Conservation (phyloP, 345 rosid genomes). For the Anastatica hierochuntica region DNA sequence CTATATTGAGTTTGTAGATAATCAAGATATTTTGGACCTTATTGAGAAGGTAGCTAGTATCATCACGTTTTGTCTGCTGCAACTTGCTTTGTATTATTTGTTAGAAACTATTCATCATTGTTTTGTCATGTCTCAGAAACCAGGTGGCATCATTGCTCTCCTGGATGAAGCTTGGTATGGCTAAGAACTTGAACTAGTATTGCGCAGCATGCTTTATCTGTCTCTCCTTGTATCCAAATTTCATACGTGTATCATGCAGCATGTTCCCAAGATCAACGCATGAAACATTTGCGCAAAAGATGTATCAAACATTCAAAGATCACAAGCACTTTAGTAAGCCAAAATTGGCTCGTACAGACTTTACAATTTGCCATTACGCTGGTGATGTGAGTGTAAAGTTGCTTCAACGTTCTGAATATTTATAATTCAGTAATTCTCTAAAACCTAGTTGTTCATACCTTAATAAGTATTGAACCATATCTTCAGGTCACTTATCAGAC, state of each 20-base stretch:
- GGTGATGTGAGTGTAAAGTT: slow-evolving; percentile 67
- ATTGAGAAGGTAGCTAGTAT: slow-evolving; percentile 75
- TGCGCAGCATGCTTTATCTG: slow-evolving; percentile 5
- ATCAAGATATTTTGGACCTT: slow-evolving; percentile 88
- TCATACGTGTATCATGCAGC: slow-evolving; percentile 37
- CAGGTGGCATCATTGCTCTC: slow-evolving; percentile 95
- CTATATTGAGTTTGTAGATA: slow-evolving; percentile 95
- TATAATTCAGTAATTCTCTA: background rate
- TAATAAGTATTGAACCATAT: background rate
- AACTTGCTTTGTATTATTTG: background rate
- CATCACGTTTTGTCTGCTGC: slow-evolving; percentile 4
- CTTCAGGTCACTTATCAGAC: slow-evolving; percentile 95
- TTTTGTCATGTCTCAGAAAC: slow-evolving; percentile 50
- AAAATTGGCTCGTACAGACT: slow-evolving; percentile 82
- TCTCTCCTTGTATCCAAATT: slow-evolving; percentile 9
- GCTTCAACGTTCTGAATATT: slow-evolving; percentile 2
- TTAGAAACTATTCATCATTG: background rate
- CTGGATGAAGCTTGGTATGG: slow-evolving; percentile 95
- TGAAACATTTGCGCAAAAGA: slow-evolving; percentile 94
- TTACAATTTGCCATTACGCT: slow-evolving; percentile 95
- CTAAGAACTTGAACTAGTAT: slow-evolving; percentile 10
- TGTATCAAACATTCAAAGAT: slow-evolving; percentile 88
- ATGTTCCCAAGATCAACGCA: slow-evolving; percentile 99
- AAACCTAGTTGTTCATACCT: background rate
- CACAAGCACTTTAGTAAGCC: slow-evolving; percentile 92